Conservation (phyloP, 1,139 yeast genomes). For the Spathaspora sp. region DNA sequence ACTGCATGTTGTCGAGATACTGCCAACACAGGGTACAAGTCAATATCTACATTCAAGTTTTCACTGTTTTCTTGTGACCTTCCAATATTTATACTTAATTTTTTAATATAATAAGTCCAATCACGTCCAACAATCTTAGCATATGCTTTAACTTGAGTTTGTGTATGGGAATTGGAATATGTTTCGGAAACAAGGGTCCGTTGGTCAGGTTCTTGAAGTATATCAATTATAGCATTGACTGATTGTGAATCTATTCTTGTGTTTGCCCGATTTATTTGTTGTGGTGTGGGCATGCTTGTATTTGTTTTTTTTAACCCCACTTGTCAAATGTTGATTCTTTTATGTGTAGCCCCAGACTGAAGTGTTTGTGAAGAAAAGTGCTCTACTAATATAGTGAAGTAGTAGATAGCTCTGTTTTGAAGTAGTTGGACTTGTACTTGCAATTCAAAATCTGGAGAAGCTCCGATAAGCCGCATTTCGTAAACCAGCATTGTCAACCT, state of each 20-base stretch:
- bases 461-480: no score
- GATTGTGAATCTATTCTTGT: not conserved
- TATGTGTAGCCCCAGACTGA: no score
- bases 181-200: not conserved
- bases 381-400: no score
- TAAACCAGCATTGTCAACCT: no score
- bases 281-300: not conserved
- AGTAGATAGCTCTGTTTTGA: no score
- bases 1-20: not conserved
- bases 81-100: not conserved
- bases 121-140: not conserved
- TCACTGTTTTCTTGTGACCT: not conserved
- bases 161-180: not conserved
- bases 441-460: no score
- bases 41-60: not conserved
- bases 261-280: not conserved
- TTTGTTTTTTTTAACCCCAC: not conserved
- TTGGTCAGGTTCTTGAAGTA: not conserved
- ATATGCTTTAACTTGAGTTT: not conserved
- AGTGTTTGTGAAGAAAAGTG: no score
- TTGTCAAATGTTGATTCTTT: no score
- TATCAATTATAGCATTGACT: not conserved
- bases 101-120: not conserved
- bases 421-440: no score
- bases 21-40: not conserved